Base-by-base conservation (phyloP, 768 basidiomycete species). In the Kondoa subrosea region DNA sequence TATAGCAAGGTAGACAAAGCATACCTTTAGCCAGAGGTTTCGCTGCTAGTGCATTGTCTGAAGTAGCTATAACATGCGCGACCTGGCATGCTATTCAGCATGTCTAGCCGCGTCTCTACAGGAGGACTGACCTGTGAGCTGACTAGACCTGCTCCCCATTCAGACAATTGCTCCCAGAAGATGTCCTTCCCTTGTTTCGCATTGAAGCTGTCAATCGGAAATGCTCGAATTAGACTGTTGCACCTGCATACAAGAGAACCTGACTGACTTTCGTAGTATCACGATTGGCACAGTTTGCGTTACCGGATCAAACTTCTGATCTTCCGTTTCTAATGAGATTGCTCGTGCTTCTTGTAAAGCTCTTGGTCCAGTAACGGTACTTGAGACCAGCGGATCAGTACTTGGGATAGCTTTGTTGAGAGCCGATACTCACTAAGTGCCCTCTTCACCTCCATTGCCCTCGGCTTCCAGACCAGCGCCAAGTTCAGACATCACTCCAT, bases 61-160 rank as follows among this genome's bases (percentile, higher is more conserved):
- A 89, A 57, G 91, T 79, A 34, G 97, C 84, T 61, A 99, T 80
- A 59, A 95, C 90, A 77, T 97, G 92, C 0, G 93, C 93, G 67
- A 89, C 80, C 88, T 91, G 69, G n/a, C 1, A 15, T 12, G 17
- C 32, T 66, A n/a, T n/a, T n/a, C n/a, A n/a, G n/a, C n/a, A n/a
- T n/a, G n/a, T n/a, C n/a, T n/a, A n/a, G n/a, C n/a, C n/a, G n/a
- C n/a, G n/a, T n/a, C n/a, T n/a, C n/a, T n/a, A n/a, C n/a, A n/a
- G n/a, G n/a, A n/a, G n/a, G n/a, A n/a, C n/a, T n/a, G n/a, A 88
- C 89, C 80, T 86, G 83, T 71, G 85, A 88, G 75, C 95, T 89
- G 0, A 85, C 84, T 58, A 97, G 78, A 12, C 80, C 81, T 0
- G 88, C 89, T 1, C 84, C 86, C 93, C 93, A 99, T 66, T 86